Percentiles rank a stretch among this genome's conserved stretches.
phyloP scores from a whole-genome alignment of 1,139 yeast species.

The Yamadazyma epiphylla region DNA sequence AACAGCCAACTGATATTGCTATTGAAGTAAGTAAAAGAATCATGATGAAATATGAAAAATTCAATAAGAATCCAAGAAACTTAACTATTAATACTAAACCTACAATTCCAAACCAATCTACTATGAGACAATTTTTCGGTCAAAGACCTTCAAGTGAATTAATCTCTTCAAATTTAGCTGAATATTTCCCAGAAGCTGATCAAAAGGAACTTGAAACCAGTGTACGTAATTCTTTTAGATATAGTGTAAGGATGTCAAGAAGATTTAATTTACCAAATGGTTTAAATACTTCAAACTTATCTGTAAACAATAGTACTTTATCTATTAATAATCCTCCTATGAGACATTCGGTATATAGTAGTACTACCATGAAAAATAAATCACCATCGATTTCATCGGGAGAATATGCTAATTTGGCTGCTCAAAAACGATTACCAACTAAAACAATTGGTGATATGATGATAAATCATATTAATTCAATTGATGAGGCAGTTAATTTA shows the following conservation, averaged over 20 bases:
- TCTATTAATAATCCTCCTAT: slow-evolving; percentile 14
- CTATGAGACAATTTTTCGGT: slow-evolving; percentile 63
- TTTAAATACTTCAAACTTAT: slow-evolving; percentile 13
- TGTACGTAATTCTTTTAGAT: slow-evolving; percentile 76
- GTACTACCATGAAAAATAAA: slow-evolving; percentile 15
- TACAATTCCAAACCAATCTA: slow-evolving; percentile 17
- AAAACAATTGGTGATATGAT: slow-evolving; percentile 67
- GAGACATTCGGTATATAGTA: slow-evolving; percentile 21
- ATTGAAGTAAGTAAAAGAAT: slow-evolving; percentile 57
- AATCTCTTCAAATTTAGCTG: slow-evolving; percentile 84
- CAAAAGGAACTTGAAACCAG: slow-evolving; percentile 73
- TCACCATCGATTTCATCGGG: slow-evolving; percentile 21
- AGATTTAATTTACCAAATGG: slow-evolving; percentile 28
- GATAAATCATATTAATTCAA: slow-evolving; percentile 54
- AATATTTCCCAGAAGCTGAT: slow-evolving; percentile 86
- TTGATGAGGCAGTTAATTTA: slow-evolving; percentile 50
- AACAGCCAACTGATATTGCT: slow-evolving; percentile 60
- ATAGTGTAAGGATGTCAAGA: slow-evolving; percentile 60
- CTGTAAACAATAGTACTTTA: slow-evolving; percentile 17
- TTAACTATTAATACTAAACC: slow-evolving; percentile 25
- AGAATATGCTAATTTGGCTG: slow-evolving; percentile 14
- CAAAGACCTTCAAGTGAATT: slow-evolving; percentile 93
- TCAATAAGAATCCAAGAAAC: slow-evolving; percentile 14
- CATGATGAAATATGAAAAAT: slow-evolving; percentile 32
- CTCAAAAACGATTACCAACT: slow-evolving; percentile 15